Percentiles rank a stretch among this genome's conserved stretches.
phyloP scores from a whole-genome alignment of 2,329 filamentous ascomycete genomes.

The Lachnellula arida region DNA sequence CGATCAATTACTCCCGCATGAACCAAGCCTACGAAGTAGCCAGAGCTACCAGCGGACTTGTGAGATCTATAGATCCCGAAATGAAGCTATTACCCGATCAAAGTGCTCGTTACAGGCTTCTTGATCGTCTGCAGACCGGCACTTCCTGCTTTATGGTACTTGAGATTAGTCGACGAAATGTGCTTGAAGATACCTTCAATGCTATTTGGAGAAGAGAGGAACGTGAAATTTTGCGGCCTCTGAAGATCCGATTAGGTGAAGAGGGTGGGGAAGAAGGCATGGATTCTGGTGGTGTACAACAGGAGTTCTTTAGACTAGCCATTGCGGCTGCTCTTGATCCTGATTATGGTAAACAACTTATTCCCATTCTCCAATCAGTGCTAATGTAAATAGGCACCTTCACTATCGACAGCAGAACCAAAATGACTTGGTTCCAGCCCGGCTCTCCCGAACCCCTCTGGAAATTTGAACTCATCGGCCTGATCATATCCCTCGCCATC shows the following conservation, averaged over 20 bases:
- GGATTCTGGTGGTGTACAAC: conserved; percentile 91
- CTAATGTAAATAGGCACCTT: conserved; percentile 54
- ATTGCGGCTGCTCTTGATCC: conserved; percentile 76
- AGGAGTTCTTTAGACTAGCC: conserved; percentile 88
- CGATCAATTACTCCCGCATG: conserved; percentile 86
- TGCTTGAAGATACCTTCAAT: conserved; percentile 72
- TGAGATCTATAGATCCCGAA: conserved; percentile 48
- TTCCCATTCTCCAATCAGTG: background rate
- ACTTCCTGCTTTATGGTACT: conserved; percentile 69
- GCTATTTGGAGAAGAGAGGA: conserved; percentile 85
- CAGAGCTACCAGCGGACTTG: conserved; percentile 50
- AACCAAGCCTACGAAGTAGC: conserved; percentile 71
- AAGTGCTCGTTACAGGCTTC: conserved; percentile 56
- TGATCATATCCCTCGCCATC: conserved; percentile 83
- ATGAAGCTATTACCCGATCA: conserved; percentile 51
- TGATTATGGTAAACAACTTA: conserved; percentile 53
- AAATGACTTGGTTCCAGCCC: conserved; percentile 84
- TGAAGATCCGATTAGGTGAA: conserved; percentile 84
- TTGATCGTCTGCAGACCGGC: conserved; percentile 59
- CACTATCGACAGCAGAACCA: conserved; percentile 67
- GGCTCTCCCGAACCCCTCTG: conserved; percentile 76
- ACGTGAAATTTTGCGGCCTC: conserved; percentile 73
- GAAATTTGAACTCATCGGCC: conserved; percentile 84
- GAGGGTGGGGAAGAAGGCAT: conserved; percentile 81
- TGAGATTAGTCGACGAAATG: conserved; percentile 60